Percentiles rank a stretch among this genome's conserved stretches.
Evolutionary conservation across 306 rosid genomes (phyloP).

Genomic region (Medicago truncatula): DNA sequence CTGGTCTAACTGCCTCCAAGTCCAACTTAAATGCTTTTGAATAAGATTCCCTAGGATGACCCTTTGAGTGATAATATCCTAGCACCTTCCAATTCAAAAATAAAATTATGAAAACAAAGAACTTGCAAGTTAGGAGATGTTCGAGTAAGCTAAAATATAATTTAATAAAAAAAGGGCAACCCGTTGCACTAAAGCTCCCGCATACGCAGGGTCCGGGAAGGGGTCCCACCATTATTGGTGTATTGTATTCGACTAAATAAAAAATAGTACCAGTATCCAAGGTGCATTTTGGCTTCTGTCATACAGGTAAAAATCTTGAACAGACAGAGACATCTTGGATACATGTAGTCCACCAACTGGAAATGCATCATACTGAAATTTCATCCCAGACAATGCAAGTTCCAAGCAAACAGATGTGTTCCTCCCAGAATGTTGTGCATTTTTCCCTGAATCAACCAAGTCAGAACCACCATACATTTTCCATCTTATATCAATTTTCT

Average conservation of each 20-base stretch:
- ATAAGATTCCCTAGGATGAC: conserved; percentile 81
- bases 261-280: conserved; percentile 79
- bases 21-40: conserved; percentile 91
- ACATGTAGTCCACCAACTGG: conserved; percentile 74
- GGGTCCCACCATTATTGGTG: too few species aligned
- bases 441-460: conserved; percentile 55
- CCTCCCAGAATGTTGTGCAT: conserved; percentile 63
- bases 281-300: conserved; percentile 88
- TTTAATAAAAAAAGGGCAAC: too few species aligned
- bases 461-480: conserved; percentile 85
- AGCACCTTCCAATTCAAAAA: conserved; percentile 70
- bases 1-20: conserved; percentile 95
- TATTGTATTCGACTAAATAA: conserved; percentile 32
- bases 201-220: too few species aligned
- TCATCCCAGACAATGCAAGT: conserved; percentile 70
- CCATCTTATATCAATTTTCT: conserved; percentile 80
- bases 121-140: conserved; percentile 39
- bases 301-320: conserved; percentile 76
- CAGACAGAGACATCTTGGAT: conserved; percentile 78
- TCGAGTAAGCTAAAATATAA: conserved; percentile 13
- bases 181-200: too few species aligned
- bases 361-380: conserved; percentile 74
- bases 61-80: conserved; percentile 82
- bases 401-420: conserved; percentile 66
- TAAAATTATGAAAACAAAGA: conserved; percentile 35